A percentile compares a stretch with the other conserved stretches of the same genome.
phyloP scores from a whole-genome alignment of 495 filamentous ascomycete species.

The Talaromyces adpressus region DNA sequence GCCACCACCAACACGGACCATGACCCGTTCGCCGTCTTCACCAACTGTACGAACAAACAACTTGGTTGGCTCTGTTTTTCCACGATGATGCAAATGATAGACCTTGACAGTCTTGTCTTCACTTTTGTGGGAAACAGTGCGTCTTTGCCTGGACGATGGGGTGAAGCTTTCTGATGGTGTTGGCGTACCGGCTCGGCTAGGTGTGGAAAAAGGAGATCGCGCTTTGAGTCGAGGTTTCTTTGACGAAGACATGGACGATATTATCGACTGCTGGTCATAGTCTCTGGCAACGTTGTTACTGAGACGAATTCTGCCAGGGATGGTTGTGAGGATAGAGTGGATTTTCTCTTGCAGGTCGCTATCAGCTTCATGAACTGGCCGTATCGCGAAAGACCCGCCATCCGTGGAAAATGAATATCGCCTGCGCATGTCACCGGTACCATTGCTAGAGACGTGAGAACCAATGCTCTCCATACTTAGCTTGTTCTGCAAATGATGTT shows the following conservation, averaged over 20 bases:
- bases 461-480: constrained; percentile 9
- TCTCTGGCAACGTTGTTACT: constrained; percentile 38
- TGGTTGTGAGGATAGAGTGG: constrained; percentile 68
- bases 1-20: constrained; percentile 94
- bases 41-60: constrained; percentile 89
- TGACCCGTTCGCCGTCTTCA: constrained; percentile 83
- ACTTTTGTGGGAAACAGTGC: constrained; percentile 26
- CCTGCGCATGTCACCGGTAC: not conserved
- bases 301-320: constrained; percentile 75
- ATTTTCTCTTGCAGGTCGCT: constrained; percentile 81
- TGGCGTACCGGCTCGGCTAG: constrained; percentile 41
- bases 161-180: constrained; percentile 63
- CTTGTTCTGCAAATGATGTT: constrained; percentile 2
- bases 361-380: constrained; percentile 33
- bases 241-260: constrained; percentile 31
- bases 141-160: constrained; percentile 41
- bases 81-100: constrained; percentile 84
- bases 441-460: constrained; percentile 5
- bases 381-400: constrained; percentile 13
- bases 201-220: constrained; percentile 27
- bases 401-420: constrained; percentile 9
- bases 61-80: constrained; percentile 79
- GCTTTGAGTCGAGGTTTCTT: constrained; percentile 25
- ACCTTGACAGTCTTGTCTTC: constrained; percentile 67
- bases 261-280: constrained; percentile 25